These are phyloP conservation scores for Macadamia integrifolia DNA, from an alignment of 164 flowering plant genomes.

Conservation along the genomic window DNA sequence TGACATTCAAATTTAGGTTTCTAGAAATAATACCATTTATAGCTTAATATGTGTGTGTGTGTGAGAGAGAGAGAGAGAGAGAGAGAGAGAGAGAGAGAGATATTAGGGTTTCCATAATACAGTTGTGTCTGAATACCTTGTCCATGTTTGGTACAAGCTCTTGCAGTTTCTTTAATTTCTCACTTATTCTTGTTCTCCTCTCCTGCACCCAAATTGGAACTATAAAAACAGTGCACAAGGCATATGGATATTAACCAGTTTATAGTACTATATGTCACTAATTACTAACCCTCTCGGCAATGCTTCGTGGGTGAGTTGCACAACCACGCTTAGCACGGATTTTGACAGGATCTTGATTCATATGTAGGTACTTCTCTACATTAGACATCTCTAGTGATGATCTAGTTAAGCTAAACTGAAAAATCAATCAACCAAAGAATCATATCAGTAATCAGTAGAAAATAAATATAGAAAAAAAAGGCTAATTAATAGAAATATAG, in stretches of 20 bases:
- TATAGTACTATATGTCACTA: too few species aligned
- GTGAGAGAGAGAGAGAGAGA: neutral
- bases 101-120: too few species aligned
- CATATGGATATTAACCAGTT: too few species aligned
- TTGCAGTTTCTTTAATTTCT: conserved; percentile 72
- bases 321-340: conserved; percentile 85
- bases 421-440: conserved; percentile 3
- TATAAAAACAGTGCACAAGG: too few species aligned
- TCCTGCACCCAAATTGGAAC: conserved; percentile 39
- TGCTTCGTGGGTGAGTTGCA: conserved; percentile 90
- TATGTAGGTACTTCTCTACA: conserved; percentile 55
- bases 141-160: conserved; percentile 97
- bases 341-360: conserved; percentile 72
- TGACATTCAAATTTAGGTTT: neutral
- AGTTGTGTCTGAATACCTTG: conserved; percentile 43
- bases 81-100: too few species aligned
- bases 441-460: neutral
- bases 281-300: conserved; percentile 73
- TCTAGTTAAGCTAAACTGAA: conserved; percentile 61
- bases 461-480: neutral
- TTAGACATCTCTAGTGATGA: conserved; percentile 54
- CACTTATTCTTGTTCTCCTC: conserved; percentile 81
- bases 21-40: neutral
- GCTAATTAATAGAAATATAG: neutral
- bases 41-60: too few species aligned